Evolutionary conservation across 2,329 filamentous ascomycete species (phyloP).

Genomic region (Cladophialophora exuberans): DNA sequence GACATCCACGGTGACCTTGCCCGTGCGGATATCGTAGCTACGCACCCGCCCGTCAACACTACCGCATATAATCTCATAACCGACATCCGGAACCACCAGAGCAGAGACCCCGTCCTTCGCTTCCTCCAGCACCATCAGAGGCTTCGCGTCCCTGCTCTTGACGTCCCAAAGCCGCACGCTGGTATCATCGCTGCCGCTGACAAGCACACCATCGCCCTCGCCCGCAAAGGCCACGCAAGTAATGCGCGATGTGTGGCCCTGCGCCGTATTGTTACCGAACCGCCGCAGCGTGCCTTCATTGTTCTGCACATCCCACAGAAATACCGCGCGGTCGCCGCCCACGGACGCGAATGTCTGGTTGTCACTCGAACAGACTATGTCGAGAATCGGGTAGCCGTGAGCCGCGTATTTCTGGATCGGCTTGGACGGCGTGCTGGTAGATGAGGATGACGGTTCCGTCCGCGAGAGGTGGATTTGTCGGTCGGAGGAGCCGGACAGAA

Average conservation of each 20-base stretch:
- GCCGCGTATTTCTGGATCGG: constrained; percentile 87
- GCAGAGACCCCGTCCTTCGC: constrained; percentile 65
- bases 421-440: constrained; percentile 34
- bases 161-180: constrained; percentile 77
- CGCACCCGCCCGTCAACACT: constrained; percentile 85
- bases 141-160: constrained; percentile 58
- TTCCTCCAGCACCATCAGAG: constrained; percentile 73
- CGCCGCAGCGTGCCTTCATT: constrained; percentile 72
- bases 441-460: constrained; percentile 45
- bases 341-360: constrained; percentile 86
- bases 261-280: constrained; percentile 60
- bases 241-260: constrained; percentile 71
- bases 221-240: constrained; percentile 82
- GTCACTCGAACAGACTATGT: constrained; percentile 70
- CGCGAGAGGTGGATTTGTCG: constrained; percentile 87
- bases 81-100: constrained; percentile 20
- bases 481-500: constrained; percentile 85
- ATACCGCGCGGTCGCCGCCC: constrained; percentile 87
- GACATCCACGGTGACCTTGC: constrained; percentile 70
- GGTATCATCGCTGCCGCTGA: constrained; percentile 74
- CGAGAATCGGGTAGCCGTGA: constrained; percentile 90
- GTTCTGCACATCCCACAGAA: constrained; percentile 90
- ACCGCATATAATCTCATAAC: constrained; percentile 63
- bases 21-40: constrained; percentile 80
- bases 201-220: constrained; percentile 68